Base-by-base conservation (phyloP, 176 grass and related monocot genomes). In the Carex pumila region DNA sequence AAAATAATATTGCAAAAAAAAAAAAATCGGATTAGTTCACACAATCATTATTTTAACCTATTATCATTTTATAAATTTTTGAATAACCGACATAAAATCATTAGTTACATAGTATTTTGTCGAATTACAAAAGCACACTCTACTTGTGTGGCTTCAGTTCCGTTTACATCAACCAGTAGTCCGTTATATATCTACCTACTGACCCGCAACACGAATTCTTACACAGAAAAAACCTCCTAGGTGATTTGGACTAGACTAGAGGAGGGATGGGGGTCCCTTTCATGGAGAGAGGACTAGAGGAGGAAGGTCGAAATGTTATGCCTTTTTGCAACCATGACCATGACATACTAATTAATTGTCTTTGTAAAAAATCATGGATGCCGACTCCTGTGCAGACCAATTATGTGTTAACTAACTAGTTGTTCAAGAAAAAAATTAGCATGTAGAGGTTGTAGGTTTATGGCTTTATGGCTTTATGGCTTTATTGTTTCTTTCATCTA, bases 281-380 rank as follows among this genome's bases (percentile, higher is more conserved):
- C 74, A 66, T 25, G 12, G 5, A 54, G 12, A 2, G 47, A 83
- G n/a, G n/a, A n/a, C n/a, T n/a, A n/a, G n/a, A n/a, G 30, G 43
- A 58, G 15, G 18, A 71, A 68, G 30, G 61, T 68, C 12, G 29
- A 86, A 82, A 85, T 86, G 61, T 31, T 69, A 22, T 6, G 61
- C 62, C 84, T 86, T 79, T 86, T 54, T 79, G 84, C 84, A 85
- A 55, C 84, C 58, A 66, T 85, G 84, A 79, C 57, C n/a, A 36
- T 79, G 84, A 85, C 83, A 59, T 21, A 13, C 52, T 36, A 74
- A 65, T 63, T 14, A 15, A 76, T 15, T 32, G 39, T 31, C 59
- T 65, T 2, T 82, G 41, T 3, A 11, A 58, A 47, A 82, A 82
- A 52, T 64, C 62, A 47, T 2, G 14, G 52, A 82, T 82, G 11